Base-by-base conservation (phyloP, 768 basidiomycete genomes). In the Pluteus cervinus region DNA sequence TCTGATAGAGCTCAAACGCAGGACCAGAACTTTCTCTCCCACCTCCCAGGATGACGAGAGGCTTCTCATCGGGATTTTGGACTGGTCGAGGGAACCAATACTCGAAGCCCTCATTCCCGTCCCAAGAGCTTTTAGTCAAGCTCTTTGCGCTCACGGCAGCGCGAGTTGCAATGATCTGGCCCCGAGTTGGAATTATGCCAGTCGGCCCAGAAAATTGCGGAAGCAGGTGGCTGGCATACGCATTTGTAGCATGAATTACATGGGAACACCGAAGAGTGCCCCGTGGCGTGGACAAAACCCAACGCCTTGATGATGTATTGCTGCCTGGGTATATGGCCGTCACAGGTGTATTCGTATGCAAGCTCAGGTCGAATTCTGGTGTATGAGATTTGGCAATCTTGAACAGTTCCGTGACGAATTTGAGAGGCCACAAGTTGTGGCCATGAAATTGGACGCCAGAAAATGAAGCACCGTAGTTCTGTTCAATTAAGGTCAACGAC, bases 181-280 rank as follows among this genome's bases (percentile, higher is more conserved):
- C 86, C 8, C 88, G 79, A 0, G 75, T 75, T 0, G 86, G 88
- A 3, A 84, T 58, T 37, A 90, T 78, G 1, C 73, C 72, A 1
- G 47, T 43, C 10, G 66, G 65, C 0, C 79, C 76, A 6, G 65
- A 48, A 20, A 91, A 53, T 41, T 77, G 72, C 0, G 86, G 84
- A n/a, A 96, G 65, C 24, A 94, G 72, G 47, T 84, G 70, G 3
- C 81, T 74, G 8, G 80, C 75, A 43, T 93, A 92, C 0, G 66
- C 92, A 49, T 96, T 96, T 7, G 88, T 92, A 0, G 87, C 88
- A 52, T 92, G 88, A 4, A 96, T 63, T 29, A 94, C 73, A 42
- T 79, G 76, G 14, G 65, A 57, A 44, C 83, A 79, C 4, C 53
- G 28, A 15, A 90, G 54, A 1, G 50, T 45, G 1, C 91, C 89